Percentiles rank a stretch among this genome's conserved stretches.
Evolutionary conservation across 495 filamentous ascomycete species (phyloP).

Genomic region (Penicillium pulvis): DNA sequence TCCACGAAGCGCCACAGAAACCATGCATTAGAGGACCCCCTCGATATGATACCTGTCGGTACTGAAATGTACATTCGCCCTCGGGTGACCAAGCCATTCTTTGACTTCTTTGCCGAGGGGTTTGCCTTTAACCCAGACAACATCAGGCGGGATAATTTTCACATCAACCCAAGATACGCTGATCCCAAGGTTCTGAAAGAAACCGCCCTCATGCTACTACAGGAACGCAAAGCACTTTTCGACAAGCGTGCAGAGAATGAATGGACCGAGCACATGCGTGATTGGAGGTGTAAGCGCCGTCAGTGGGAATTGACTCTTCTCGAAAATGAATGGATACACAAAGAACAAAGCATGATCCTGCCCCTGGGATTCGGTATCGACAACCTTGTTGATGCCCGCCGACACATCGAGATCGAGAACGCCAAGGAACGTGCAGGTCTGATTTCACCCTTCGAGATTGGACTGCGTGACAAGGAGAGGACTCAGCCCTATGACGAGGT

Average conservation of each 20-base stretch:
- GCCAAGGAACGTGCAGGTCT: neutral
- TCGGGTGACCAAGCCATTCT: neutral
- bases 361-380: neutral
- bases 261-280: neutral
- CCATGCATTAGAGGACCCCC: neutral
- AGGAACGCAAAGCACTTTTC: neutral
- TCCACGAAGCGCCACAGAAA: neutral
- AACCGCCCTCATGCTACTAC: neutral
- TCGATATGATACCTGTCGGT: neutral
- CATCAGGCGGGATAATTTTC: neutral
- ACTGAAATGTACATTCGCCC: neutral
- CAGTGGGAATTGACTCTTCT: neutral
- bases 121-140: neutral
- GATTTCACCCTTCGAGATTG: slow-evolving; percentile 1
- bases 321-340: neutral
- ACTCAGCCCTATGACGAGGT: neutral
- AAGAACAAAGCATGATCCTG: neutral
- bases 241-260: neutral
- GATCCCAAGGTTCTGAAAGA: neutral
- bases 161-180: neutral
- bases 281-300: neutral
- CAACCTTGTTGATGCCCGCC: neutral
- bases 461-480: neutral
- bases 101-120: neutral
- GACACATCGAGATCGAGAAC: neutral